Evolutionary conservation across 192 early-diverging fungal genomes (phyloP).

Genomic region (Kickxella alabastrina): DNA sequence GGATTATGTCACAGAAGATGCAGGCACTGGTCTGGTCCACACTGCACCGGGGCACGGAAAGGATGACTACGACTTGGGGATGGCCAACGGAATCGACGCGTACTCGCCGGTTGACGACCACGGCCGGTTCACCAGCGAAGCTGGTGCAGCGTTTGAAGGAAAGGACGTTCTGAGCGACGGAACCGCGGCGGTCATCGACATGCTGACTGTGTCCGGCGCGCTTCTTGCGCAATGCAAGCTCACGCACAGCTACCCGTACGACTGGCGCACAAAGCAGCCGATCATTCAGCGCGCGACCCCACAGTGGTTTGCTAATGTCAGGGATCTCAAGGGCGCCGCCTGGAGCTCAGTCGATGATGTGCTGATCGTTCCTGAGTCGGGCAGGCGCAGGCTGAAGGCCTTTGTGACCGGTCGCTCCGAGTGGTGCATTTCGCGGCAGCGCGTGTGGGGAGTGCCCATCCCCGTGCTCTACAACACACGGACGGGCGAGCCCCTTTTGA

Average conservation of each 20-base stretch:
- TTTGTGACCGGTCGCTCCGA: slow-evolving; percentile 68
- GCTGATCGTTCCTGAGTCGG: slow-evolving; percentile 59
- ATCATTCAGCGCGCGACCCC: slow-evolving; percentile 74
- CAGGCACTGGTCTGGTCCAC: slow-evolving; percentile 79
- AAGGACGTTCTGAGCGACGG: slow-evolving; percentile 60
- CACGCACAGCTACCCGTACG: slow-evolving; percentile 76
- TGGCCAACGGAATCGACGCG: slow-evolving; percentile 53
- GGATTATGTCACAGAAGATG: slow-evolving; percentile 63
- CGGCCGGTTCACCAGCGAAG: slow-evolving; percentile 68
- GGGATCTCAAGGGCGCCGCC: slow-evolving; percentile 58
- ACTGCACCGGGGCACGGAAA: slow-evolving; percentile 78
- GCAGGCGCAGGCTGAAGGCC: slow-evolving; percentile 55
- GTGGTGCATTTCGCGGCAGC: slow-evolving; percentile 83
- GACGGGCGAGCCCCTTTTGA: slow-evolving; percentile 62
- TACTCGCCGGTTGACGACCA: slow-evolving; percentile 70
- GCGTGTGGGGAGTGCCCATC: slow-evolving; percentile 80
- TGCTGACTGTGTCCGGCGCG: slow-evolving; percentile 31
- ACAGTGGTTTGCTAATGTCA: slow-evolving; percentile 80
- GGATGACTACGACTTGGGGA: slow-evolving; percentile 73
- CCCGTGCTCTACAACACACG: slow-evolving; percentile 66
- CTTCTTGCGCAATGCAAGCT: slow-evolving; percentile 56
- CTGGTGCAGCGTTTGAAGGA: slow-evolving; percentile 57
- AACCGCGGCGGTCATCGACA: slow-evolving; percentile 54
- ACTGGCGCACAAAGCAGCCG: slow-evolving; percentile 80
- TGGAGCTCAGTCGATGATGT: slow-evolving; percentile 55